These are phyloP conservation scores for Purpureocillium lavendulum DNA, from an alignment of 2,329 filamentous ascomycete genomes.

Conservation along the genomic window DNA sequence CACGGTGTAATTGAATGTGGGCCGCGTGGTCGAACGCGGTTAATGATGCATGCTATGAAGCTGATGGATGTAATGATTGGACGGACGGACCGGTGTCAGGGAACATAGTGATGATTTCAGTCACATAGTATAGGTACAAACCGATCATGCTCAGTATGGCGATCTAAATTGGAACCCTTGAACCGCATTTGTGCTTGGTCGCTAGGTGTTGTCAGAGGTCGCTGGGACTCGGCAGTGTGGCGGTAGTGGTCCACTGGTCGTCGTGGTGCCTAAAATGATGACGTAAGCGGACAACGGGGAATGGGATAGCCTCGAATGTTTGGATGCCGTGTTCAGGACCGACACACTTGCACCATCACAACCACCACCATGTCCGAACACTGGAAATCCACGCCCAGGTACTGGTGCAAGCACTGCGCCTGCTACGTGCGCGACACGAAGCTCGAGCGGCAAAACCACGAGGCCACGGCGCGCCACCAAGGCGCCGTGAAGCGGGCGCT, in stretches of 20 bases:
- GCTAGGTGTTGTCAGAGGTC: no score
- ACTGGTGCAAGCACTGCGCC: constrained; percentile 97
- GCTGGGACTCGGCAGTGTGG: no score
- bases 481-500: constrained; percentile 80
- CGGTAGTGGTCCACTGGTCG: no score
- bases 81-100: background rate
- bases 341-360: no score
- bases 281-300: no score
- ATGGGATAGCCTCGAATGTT: background rate
- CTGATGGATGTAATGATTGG: background rate
- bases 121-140: constrained; percentile 1
- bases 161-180: no score
- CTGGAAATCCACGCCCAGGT: constrained; percentile 96
- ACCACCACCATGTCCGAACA: constrained; percentile 73
- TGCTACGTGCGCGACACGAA: constrained; percentile 87
- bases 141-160: no score
- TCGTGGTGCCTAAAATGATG: no score
- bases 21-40: background rate
- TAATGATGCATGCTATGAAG: background rate
- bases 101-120: background rate
- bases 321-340: background rate
- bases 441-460: constrained; percentile 82
- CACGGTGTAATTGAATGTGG: no score
- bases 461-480: constrained; percentile 79
- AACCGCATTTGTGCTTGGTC: no score